Evolutionary conservation across 371 early-diverging fungal genomes (phyloP), one percentile per base, ranked within the genome.

Genomic region (Fennellomyces sp.): DNA sequence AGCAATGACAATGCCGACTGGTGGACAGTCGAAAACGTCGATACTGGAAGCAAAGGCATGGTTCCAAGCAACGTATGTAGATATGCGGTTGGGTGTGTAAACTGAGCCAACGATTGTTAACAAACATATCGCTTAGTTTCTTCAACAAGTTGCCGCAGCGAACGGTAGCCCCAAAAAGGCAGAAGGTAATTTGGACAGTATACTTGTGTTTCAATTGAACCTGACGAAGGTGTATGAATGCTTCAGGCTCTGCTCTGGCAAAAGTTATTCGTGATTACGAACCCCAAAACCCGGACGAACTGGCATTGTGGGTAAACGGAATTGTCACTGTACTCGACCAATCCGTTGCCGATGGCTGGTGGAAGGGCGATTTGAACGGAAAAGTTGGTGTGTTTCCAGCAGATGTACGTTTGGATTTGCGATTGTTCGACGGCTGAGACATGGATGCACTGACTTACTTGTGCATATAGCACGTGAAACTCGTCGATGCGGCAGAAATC

Each of bases 281-380:
- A 41, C 87, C 90, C 27, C 76, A 80, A 60, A 76, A 76, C 25
- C 62, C 84, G 13, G 87, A 85, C 23, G 88, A 92, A 68, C 61
- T 92, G 51, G 68, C 82, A 48, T 59, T 92, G 26, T 76, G 80
- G 56, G 72, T 72, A 28, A 87, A 89, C 48, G 86, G 82, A 36
- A 70, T 88, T 31, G 78, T 92, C 29, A 84, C 88, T 29, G 76
- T 90, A 10, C 66, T 87, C 23, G 83, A 84, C 48, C 75, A 82
- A 51, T 47, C 51, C 31, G 41, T 50, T 11, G 75, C 63, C 25
- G 81, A 84, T 26, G 81, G 81, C 28, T 89, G 87, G 87, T 89
- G 83, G 80, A 74, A 80, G 52, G 91, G 89, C 36, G 85, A 81
- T 26, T 64, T 76, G 51, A 80, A 86, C 56, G 88, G 89, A 56